Evolutionary conservation across 2,329 filamentous ascomycete genomes (phyloP).

Genomic region (Cladophialophora chaetospira): DNA sequence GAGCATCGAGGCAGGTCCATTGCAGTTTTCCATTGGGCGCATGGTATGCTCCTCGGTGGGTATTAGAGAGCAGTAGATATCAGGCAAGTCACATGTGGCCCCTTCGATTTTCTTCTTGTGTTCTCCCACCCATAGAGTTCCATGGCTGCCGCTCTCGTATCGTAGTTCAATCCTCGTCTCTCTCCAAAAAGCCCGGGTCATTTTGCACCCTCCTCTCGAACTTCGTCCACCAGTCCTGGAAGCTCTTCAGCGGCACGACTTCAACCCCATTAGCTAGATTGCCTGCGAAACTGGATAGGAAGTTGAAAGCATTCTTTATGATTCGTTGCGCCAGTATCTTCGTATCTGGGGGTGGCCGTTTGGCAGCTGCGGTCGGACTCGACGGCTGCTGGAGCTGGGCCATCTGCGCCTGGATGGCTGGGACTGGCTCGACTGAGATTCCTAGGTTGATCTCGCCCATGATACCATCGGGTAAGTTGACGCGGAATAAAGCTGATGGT

Average conservation of each 20-base stretch:
- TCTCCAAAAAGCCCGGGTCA: slow-evolving; percentile 87
- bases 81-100: too few relatives aligned
- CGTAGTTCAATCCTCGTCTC: slow-evolving; percentile 49
- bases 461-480: slow-evolving; percentile 47
- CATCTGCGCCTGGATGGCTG: slow-evolving; percentile 70
- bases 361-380: slow-evolving; percentile 37
- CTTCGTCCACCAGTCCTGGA: slow-evolving; percentile 97
- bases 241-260: slow-evolving; percentile 89
- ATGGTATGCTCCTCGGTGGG: too few relatives aligned
- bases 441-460: slow-evolving; percentile 52
- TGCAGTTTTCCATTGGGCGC: too few relatives aligned
- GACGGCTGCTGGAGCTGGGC: slow-evolving; percentile 53
- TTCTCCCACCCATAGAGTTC: too few relatives aligned
- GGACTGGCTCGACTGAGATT: slow-evolving; percentile 76
- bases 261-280: slow-evolving; percentile 67
- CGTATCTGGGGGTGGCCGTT: slow-evolving; percentile 53
- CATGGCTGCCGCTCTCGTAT: too few relatives aligned
- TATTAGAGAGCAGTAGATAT: too few relatives aligned
- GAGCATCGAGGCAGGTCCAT: too few relatives aligned
- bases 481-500: slow-evolving; percentile 86
- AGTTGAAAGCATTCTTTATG: slow-evolving; percentile 97
- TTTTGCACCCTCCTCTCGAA: slow-evolving; percentile 84
- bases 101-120: too few relatives aligned
- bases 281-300: slow-evolving; percentile 81
- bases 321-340: slow-evolving; percentile 85